These are phyloP conservation scores for Dysphania ambrosioides DNA, from an alignment of 148 eudicot species.

Conservation along the genomic window DNA sequence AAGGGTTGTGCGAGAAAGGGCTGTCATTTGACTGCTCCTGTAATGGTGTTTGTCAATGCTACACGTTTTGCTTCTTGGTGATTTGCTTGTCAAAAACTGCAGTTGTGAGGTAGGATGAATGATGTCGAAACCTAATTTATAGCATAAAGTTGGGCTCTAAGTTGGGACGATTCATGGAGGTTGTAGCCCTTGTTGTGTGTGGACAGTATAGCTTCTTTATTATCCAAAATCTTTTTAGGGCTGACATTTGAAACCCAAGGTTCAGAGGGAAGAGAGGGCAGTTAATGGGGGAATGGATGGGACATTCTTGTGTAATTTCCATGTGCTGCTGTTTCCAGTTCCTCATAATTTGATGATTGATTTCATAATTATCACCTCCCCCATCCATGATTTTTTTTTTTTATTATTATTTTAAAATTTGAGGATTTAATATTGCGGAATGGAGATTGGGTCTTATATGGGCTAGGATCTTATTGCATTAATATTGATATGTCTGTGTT, in stretches of 20 bases:
- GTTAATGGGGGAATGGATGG: neutral
- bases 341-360: neutral
- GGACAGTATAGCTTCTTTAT: neutral
- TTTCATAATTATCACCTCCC: neutral
- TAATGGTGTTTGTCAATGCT: neutral
- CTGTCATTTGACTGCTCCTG: neutral
- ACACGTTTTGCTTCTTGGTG: neutral
- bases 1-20: neutral
- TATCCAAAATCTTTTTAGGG: neutral
- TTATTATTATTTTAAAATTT: too few relatives aligned
- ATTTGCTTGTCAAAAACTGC: too few relatives aligned
- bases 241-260: neutral
- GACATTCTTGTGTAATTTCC: neutral
- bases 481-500: neutral
- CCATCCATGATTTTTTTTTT: constrained; percentile 3
- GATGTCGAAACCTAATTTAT: neutral
- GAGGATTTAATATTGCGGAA: too few relatives aligned
- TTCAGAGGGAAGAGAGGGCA: neutral
- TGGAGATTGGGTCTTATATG: neutral
- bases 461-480: neutral
- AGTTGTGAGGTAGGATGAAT: neutral
- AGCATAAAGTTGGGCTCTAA: neutral
- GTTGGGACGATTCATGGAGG: neutral
- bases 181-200: neutral
- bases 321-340: constrained; percentile 1